Evolutionary conservation across 2,329 filamentous ascomycete species (phyloP), one percentile per base, ranked within the genome.

Genomic region (Botrytis byssoidea): DNA sequence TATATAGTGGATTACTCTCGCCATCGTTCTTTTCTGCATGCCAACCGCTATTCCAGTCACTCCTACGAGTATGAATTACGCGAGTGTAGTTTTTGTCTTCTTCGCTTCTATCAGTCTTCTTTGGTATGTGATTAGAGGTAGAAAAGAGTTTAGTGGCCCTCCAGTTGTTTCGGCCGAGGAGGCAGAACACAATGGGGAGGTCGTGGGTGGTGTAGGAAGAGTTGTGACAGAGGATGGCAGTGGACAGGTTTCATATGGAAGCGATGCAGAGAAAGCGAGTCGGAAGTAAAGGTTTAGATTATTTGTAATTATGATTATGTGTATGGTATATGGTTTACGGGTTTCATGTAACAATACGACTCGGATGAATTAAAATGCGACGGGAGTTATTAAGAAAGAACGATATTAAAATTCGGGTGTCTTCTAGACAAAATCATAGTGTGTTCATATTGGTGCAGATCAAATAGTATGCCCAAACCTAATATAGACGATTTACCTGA

Each of bases 1-100:
- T 48, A 8, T 64, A 12, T 29, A 73, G 57, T 95, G 92, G 92
- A 93, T 94, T 74, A 81, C 84, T 46, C 85, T 95, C 29, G 88
- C 91, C 1, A 86, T 93, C 25, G 87, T 92, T 73, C 83, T 95
- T 63, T 95, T 94, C 84, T 94, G 91, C 80, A 93, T 95, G 91
- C 92, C 90, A 3, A 86, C 88, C 9, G 85, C 87, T 4, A 80
- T 91, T 16, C 87, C 89, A 0, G 88, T 91, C 4, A 83, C 85
- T 18, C 80, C 89, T 6, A 81, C 81, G 20, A 84, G 82, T 29
- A 92, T 92, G 89, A 92, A 92, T 81, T 92, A 91, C 79, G 89
- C 90, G 3, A 88, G 86, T 29, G 89, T 89, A 12, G 90, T 91
- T 9, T 91, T 92, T 81, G 86, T 87, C 5, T 89, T 87, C 0